Evolutionary conservation across 2,329 filamentous ascomycete genomes (phyloP).

Genomic region (Alternaria ventricosa): DNA sequence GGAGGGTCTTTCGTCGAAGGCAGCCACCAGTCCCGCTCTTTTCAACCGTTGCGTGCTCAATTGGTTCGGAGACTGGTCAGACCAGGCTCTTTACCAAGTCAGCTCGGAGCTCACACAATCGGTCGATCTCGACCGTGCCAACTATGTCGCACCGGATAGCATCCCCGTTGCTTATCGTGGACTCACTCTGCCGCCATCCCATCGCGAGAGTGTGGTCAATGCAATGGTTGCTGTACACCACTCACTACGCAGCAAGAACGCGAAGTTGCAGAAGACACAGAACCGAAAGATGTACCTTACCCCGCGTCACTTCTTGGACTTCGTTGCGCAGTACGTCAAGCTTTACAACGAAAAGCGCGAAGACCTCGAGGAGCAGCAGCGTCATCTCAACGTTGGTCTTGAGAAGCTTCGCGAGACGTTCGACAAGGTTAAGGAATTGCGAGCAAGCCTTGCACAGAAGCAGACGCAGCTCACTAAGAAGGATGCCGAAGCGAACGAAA

Average conservation of each 20-base stretch:
- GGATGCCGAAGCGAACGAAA: slow-evolving; percentile 94
- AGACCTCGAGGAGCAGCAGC: slow-evolving; percentile 97
- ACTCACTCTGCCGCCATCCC: slow-evolving; percentile 81
- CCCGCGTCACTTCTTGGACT: slow-evolving; percentile 95
- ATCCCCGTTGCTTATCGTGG: slow-evolving; percentile 92
- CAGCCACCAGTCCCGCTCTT: slow-evolving; percentile 93
- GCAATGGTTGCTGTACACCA: slow-evolving; percentile 99
- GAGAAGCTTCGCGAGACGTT: slow-evolving; percentile 97
- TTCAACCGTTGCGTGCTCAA: slow-evolving; percentile 99
- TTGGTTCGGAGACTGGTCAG: slow-evolving; percentile 99
- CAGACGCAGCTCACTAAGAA: slow-evolving; percentile 92
- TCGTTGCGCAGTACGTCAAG: slow-evolving; percentile 96
- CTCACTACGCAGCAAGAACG: slow-evolving; percentile 88
- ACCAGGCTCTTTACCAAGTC: slow-evolving; percentile 98
- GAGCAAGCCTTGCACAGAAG: slow-evolving; percentile 90
- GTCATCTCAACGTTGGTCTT: slow-evolving; percentile 95
- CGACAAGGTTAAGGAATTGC: slow-evolving; percentile 92
- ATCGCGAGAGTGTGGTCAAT: slow-evolving; percentile 92
- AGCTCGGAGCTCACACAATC: slow-evolving; percentile 93
- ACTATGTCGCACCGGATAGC: slow-evolving; percentile 84
- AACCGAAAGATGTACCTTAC: slow-evolving; percentile 92
- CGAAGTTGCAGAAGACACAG: slow-evolving; percentile 87
- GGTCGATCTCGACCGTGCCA: slow-evolving; percentile 90
- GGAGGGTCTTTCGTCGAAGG: slow-evolving; percentile 92
- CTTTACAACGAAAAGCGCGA: slow-evolving; percentile 98